A percentile compares a stretch with the other conserved stretches of the same genome.
phyloP scores from a whole-genome alignment of 2,329 filamentous ascomycete species.

The Fusarium brachygibbosum region DNA sequence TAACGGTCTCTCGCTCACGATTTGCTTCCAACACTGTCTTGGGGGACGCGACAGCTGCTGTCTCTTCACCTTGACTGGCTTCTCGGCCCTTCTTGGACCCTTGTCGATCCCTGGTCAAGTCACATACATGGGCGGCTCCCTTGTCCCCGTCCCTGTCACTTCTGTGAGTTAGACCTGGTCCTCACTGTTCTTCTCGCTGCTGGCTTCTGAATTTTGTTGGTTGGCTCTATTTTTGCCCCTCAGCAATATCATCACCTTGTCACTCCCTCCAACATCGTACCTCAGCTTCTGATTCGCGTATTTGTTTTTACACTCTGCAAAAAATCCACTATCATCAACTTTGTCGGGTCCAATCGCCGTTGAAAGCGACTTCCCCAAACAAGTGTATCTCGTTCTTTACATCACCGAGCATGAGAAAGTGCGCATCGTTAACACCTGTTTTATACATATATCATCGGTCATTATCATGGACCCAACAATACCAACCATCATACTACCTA shows the following conservation, averaged over 20 bases:
- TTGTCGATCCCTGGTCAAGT: conserved; percentile 30
- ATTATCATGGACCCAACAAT: conserved; percentile 22
- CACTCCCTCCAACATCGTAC: conserved; percentile 11
- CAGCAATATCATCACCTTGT: conserved; percentile 33
- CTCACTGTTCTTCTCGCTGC: conserved; percentile 22
- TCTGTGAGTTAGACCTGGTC: conserved; percentile 16
- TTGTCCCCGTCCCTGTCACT: conserved; percentile 32
- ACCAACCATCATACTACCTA: conserved; percentile 9
- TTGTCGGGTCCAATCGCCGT: conserved; percentile 36
- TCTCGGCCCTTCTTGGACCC: conserved; percentile 46
- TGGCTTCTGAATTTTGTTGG: conserved; percentile 27
- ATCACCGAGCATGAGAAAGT: conserved; percentile 3
- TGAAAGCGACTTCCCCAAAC: conserved; percentile 9
- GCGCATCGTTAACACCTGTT: conserved; percentile 9
- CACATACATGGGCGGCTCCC: conserved; percentile 30
- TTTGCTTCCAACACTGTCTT: conserved; percentile 21
- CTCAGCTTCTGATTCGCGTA: conserved; percentile 42
- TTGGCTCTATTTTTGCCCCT: conserved; percentile 36
- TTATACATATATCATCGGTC: conserved; percentile 8
- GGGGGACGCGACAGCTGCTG: conserved; percentile 32
- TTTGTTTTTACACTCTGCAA: conserved; percentile 10
- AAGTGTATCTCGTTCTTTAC: conserved; percentile 26
- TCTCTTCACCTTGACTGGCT: conserved; percentile 46
- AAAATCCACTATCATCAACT: conserved; percentile 29
- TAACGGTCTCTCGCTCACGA: conserved; percentile 14